Evolutionary conservation across 2,329 filamentous ascomycete genomes (phyloP), one percentile per base, ranked within the genome.

Genomic region (Colletotrichum filicis): DNA sequence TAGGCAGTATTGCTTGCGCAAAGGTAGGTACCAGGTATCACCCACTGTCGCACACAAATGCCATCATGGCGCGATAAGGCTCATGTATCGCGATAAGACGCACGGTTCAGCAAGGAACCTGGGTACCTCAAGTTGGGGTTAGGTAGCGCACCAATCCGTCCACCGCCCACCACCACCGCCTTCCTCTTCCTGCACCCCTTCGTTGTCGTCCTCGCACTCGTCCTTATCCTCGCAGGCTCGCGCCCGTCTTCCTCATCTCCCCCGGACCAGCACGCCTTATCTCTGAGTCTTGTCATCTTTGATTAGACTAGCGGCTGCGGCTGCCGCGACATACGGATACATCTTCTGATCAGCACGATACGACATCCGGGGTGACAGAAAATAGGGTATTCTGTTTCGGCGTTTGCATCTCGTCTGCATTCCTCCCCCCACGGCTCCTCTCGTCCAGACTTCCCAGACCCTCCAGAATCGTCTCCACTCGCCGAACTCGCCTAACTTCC

Each of bases 21-120:
- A 64, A 28, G 49, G 49, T 66, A 37, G 12, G 12, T 37, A 42
- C 35, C 30, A 4, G 30, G 2, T 11, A 32, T 32, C 30, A 11
- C 30, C 30, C 9, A 9, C 30, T 35, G 32, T 35, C 32, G 32
- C 32, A 35, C 32, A 4, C 32, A 68, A 66, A 60, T 70, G 73
- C 66, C 66, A 74, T 74, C 73, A 74, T 74, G 71, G 58, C 73
- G 71, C 73, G 73, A 74, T 74, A 74, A 74, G 73, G 66, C 66
- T 63, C 71, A 74, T 63, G 46, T 71, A 70, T 71, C 71, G 53
- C 71, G 71, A 74, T 74, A 74, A 74, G 71, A 53, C 67, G 37
- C n/a, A 53, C 63, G 46, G 7, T 37, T 22, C 56, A 5, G 32
- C 56, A 58, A 52, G 56, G 53, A 5, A 7, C 28, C 26, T 30